phyloP scores from a whole-genome alignment of 305 asterid genomes.

The Solanum hybrid region DNA sequence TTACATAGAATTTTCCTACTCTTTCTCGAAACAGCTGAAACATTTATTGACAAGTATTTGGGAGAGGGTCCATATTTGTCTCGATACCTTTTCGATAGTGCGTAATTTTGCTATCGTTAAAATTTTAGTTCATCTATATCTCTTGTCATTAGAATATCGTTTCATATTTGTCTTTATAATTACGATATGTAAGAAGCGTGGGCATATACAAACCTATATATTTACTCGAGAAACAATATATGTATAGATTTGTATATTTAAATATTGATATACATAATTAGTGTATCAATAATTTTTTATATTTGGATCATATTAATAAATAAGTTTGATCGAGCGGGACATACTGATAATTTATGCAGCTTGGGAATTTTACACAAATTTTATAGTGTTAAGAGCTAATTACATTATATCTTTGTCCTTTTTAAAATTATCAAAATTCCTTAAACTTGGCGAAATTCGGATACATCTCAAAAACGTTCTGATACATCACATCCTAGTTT shows the following conservation, averaged over 20 bases:
- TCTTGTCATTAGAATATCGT: neutral
- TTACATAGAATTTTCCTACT: neutral
- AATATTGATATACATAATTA: too few species aligned
- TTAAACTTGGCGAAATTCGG: neutral
- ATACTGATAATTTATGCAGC: neutral
- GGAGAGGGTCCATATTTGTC: neutral
- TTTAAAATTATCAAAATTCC: accelerated
- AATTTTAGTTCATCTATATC: neutral
- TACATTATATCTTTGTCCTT: too few species aligned
- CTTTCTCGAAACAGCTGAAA: neutral
- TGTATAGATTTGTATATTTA: neutral
- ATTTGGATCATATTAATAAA: too few species aligned
- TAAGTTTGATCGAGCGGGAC: neutral
- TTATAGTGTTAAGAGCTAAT: too few species aligned
- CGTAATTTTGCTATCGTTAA: neutral
- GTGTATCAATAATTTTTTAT: neutral
- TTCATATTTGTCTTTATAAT: neutral
- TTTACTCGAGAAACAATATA: neutral
- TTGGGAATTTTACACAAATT: too few species aligned
- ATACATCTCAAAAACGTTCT: neutral
- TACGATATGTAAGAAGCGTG: neutral
- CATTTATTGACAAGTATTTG: neutral
- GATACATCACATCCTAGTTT: too few species aligned
- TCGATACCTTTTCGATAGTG: neutral
- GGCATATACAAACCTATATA: neutral